Evolutionary conservation across 495 filamentous ascomycete species (phyloP).

Genomic region (Margaritispora aquatica): DNA sequence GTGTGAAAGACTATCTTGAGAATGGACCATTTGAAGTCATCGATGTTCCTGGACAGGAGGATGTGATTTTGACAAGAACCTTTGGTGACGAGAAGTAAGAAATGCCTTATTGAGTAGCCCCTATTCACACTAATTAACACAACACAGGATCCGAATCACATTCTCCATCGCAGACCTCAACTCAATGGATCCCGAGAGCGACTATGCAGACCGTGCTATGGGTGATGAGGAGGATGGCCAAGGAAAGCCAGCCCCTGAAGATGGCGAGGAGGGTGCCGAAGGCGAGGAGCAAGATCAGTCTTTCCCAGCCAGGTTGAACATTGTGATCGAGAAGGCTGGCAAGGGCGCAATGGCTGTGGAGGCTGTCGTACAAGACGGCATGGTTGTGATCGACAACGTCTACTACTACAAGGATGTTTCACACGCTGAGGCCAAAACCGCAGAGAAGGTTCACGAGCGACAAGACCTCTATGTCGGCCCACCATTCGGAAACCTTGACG

Average conservation of each 20-base stretch:
- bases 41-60: slow-evolving; percentile 77
- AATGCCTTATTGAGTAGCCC: slow-evolving; percentile 1
- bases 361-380: slow-evolving; percentile 78
- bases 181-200: slow-evolving; percentile 55
- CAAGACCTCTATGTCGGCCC: slow-evolving; percentile 84
- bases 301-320: slow-evolving; percentile 77
- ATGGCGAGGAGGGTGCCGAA: slow-evolving; percentile 21
- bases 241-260: slow-evolving; percentile 20
- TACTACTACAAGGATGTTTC: slow-evolving; percentile 75
- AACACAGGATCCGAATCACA: slow-evolving; percentile 72
- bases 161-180: slow-evolving; percentile 93
- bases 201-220: slow-evolving; percentile 49
- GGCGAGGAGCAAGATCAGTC: slow-evolving; percentile 44
- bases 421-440: slow-evolving; percentile 49
- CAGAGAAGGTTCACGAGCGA: slow-evolving; percentile 43
- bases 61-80: slow-evolving; percentile 75
- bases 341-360: slow-evolving; percentile 82
- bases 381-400: slow-evolving; percentile 85
- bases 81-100: slow-evolving; percentile 83
- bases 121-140: slow-evolving; percentile 16
- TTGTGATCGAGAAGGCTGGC: slow-evolving; percentile 78
- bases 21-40: slow-evolving; percentile 65
- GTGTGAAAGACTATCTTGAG: slow-evolving; percentile 67
- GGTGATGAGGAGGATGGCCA: slow-evolving; percentile 24
- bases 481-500: slow-evolving; percentile 88